Percentiles rank a stretch among this genome's conserved stretches.
phyloP scores from a whole-genome alignment of 2,329 filamentous ascomycete genomes.

The Cladobotryum protrusum region DNA sequence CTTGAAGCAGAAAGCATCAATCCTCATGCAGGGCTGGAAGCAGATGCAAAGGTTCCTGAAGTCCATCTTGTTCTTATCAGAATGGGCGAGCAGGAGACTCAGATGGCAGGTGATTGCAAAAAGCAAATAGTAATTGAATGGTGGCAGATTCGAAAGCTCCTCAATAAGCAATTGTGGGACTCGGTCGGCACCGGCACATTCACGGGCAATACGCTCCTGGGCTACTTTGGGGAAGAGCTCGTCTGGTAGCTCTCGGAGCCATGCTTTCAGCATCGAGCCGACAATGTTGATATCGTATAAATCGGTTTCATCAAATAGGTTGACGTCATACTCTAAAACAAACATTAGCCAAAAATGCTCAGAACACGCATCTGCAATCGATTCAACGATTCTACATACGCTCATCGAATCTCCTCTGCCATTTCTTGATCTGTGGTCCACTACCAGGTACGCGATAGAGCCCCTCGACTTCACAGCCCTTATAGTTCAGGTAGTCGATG shows the following conservation, averaged over 20 bases:
- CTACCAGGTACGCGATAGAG: constrained; percentile 89
- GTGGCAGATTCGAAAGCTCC: constrained; percentile 86
- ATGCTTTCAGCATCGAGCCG: constrained; percentile 91
- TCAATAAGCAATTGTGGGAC: constrained; percentile 84
- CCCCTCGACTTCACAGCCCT: constrained; percentile 88
- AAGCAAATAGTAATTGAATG: constrained; percentile 95
- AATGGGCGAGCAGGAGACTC: constrained; percentile 81
- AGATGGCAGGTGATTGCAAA: constrained; percentile 97
- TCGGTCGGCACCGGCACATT: constrained; percentile 70
- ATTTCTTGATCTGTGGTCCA: constrained; percentile 84
- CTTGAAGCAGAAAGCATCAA: constrained; percentile 91
- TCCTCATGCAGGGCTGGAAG: constrained; percentile 95
- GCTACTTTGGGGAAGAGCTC: constrained; percentile 83
- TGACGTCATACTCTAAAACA: constrained; percentile 69
- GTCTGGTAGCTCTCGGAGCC: constrained; percentile 90
- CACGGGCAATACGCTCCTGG: constrained; percentile 72
- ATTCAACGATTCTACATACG: constrained; percentile 52
- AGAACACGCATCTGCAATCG: not conserved
- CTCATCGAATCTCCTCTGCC: constrained; percentile 86
- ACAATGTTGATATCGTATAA: constrained; percentile 96
- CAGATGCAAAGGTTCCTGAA: constrained; percentile 94
- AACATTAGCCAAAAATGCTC: constrained; percentile 14
- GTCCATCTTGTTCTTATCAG: constrained; percentile 97
- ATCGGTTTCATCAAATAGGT: constrained; percentile 80
- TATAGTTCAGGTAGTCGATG: constrained; percentile 94